Evolutionary conservation across 2,329 filamentous ascomycete genomes (phyloP), one percentile per base, ranked within the genome.

Genomic region (Cytospora leucostoma): DNA sequence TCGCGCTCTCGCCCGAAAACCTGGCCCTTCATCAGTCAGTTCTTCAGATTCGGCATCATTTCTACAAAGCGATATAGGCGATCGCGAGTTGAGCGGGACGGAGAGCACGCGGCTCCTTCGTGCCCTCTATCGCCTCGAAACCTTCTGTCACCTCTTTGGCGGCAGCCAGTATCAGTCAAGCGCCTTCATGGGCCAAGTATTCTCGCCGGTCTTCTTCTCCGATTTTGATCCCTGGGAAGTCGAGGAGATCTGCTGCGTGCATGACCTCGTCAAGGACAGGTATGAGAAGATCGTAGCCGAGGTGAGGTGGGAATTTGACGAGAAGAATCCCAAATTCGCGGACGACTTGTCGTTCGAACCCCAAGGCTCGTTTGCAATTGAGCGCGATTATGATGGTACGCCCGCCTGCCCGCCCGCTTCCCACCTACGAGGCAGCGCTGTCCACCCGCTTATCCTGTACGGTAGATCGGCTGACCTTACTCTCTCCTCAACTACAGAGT

Each of bases 181-280:
- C 19, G 4, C 3, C 17, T 40, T 53, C 17, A 27, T 12, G 27
- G n/a, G 32, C 21, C 7, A 32, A 8, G 27, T 50, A 10, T 38
- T 55, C 15, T 7, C 54, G 19, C n/a, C 21, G 12, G 33, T 58
- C 17, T 65, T 65, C 53, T 37, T 67, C 10, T 44, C 21, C 17
- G 15, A 52, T 8, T 59, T 64, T 7, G 60, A 64, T 21, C 58
- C 65, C 10, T 67, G 65, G 65, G 65, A 66, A 33, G 51, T 66
- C 13, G 65, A 67, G 63, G 63, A 66, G 40, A 35, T 64, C 4
- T 17, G 1, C 33, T 65, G 50, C 19, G 40, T 67, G 49, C 56
- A 59, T 40, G 11, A 1, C 15, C 66, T 56, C 33, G 40, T 56
- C 27, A n/a, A 59, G 49, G 44, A 59, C 11, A 60, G n/a, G 17